These are phyloP conservation scores for Tuber microsphaerosporum DNA, from an alignment of 495 filamentous ascomycete genomes.

Conservation along the genomic window DNA sequence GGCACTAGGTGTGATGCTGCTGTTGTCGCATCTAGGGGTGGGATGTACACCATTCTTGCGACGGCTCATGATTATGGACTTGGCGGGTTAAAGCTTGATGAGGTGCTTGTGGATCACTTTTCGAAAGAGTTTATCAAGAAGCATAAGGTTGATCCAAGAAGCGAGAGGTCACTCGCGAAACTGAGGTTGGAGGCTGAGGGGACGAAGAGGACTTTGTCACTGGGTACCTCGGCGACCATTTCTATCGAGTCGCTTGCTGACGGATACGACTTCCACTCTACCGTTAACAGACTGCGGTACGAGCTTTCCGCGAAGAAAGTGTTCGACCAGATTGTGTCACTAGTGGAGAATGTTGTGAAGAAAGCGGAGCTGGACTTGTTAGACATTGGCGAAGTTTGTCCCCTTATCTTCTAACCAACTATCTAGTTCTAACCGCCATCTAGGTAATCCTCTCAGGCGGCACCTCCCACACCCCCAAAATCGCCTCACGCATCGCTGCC, in stretches of 20 bases:
- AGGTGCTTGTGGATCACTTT: conserved; percentile 88
- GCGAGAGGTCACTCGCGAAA: conserved; percentile 76
- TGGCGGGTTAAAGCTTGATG: conserved; percentile 71
- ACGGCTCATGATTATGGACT: conserved; percentile 93
- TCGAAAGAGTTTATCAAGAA: conserved; percentile 98
- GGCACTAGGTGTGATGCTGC: conserved; percentile 88
- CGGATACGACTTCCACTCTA: conserved; percentile 82
- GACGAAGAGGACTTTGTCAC: conserved; percentile 79
- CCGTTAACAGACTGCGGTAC: conserved; percentile 86
- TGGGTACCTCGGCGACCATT: conserved; percentile 79
- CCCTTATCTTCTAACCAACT: conserved; percentile 2
- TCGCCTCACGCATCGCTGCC: conserved; percentile 63
- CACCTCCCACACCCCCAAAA: conserved; percentile 85
- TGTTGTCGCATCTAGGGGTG: conserved; percentile 80
- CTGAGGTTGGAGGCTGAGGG: conserved; percentile 84
- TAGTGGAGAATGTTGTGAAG: conserved; percentile 76
- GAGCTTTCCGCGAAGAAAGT: conserved; percentile 80
- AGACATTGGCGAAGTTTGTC: conserved; percentile 71
- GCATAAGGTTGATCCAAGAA: conserved; percentile 78
- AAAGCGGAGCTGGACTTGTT: conserved; percentile 89
- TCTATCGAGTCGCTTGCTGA: conserved; percentile 81
- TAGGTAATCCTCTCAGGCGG: conserved; percentile 85
- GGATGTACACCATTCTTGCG: conserved; percentile 92
- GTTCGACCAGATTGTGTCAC: conserved; percentile 74
- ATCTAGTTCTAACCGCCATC: neutral